Evolutionary conservation across 176 grass and related monocot species (phyloP), one percentile per base, ranked within the genome.

Genomic region (Cenchrus fungigraminus): DNA sequence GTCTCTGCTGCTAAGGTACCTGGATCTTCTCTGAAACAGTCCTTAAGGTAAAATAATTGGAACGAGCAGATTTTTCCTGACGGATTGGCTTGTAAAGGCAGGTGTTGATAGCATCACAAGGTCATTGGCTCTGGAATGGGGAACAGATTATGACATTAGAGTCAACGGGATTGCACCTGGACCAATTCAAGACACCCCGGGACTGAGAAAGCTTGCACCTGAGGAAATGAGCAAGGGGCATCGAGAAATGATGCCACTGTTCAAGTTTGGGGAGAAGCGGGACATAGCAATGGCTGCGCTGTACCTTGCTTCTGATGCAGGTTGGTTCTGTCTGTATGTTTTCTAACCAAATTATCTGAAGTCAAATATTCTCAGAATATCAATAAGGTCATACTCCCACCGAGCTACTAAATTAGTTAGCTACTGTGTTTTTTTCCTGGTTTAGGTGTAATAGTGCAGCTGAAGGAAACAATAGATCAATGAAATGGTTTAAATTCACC

Each of bases 21-120:
- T 70, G 3, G 15, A 29, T 67, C 32, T 70, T 60, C 77, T 55
- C 14, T 71, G 50, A 25, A 53, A 6, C 15, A 71, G 28, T 50
- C 64, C 0, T 25, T 75, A 58, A 49, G 2, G 43, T 45, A 77
- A 64, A 79, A 71, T 56, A 8, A 44, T 14, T 79, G 61, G 75
- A 75, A 83, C 59, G 43, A 60, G 55, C 49, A 63, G 11, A 63
- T 17, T 81, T 71, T 13, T 52, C 14, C 32, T 90, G 31, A 90
- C 4, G 9, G n/a, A 28, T 65, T 40, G 17, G 34, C 78, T 84
- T 83, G 4, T 74, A 20, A 78, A 98, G 96, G 91, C 96, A 76
- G 93, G 89, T 25, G 93, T 98, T 86, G 96, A 98, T 82, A 98
- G 96, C 89, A 87, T 98, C 20, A 98, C 96, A 86, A 91, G 96